Evolutionary conservation across 176 grass and related monocot species (phyloP), one percentile per base, ranked within the genome.

Genomic region (Aegilops bicornis): DNA sequence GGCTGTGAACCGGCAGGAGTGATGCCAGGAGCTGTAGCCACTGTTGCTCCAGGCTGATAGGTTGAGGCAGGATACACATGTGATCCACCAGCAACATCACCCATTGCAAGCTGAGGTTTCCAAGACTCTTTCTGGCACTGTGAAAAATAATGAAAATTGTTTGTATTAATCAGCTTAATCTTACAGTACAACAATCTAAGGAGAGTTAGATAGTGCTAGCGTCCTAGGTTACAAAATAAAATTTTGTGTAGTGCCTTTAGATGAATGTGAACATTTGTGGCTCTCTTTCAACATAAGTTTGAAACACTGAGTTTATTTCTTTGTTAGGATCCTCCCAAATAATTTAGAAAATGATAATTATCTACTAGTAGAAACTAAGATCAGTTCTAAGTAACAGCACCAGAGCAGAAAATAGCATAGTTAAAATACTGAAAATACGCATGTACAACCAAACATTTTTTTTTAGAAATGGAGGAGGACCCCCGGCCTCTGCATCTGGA

Each of bases 31-130:
- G 29, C 35, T n/a, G 19, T 2, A 22, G 54, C 7, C 7, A 85
- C 45, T 56, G 87, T 77, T 63, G 70, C 71, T 81, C 76, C 64
- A 42, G 81, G 84, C 0, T 68, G 84, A 64, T 89, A 94, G 17
- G 86, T 73, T 64, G 67, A 72, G 0, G 73, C 64, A 87, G 81
- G 43, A 56, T 89, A 85, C 27, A 70, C 81, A 77, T 91, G 92
- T 9, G 87, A 90, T 79, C 87, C 89, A 76, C 65, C 77, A 78
- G 81, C 60, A 79, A 65, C 87, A 77, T 59, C 82, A 58, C 73
- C 78, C 23, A 89, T 85, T 29, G 85, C 59, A 80, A 82, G 87
- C 59, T 64, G 87, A 80, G 81, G 48, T 45, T 91, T 0, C 54
- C 54, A 58, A 58, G 54, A 58, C 54, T 42, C 39, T 42, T 42